Percentiles rank a stretch among this genome's conserved stretches.
Conservation (phyloP, 2,329 filamentous ascomycete genomes). For the Diatrype stigma region DNA sequence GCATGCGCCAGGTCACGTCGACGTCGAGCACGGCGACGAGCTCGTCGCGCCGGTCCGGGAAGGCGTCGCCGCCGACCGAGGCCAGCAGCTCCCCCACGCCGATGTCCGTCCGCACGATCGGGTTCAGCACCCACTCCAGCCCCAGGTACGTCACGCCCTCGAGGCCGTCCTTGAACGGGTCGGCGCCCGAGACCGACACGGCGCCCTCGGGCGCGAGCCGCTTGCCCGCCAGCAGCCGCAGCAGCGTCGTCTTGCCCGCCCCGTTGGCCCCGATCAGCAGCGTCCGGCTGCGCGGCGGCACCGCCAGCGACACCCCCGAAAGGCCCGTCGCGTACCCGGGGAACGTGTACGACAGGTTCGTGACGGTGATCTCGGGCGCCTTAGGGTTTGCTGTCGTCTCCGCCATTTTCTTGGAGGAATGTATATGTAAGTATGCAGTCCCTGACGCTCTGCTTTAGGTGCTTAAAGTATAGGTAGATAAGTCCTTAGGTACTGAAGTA, state of each 20-base stretch:
- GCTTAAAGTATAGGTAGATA: no score
- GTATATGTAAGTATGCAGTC: no score
- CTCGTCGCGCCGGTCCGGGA: constrained; percentile 78
- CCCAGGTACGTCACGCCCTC: constrained; percentile 97
- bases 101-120: constrained; percentile 92
- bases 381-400: constrained; percentile 24
- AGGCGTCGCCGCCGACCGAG: constrained; percentile 82
- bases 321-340: constrained; percentile 80
- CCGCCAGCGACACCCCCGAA: constrained; percentile 64
- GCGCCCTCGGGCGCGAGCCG: constrained; percentile 75
- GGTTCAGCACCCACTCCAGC: constrained; percentile 96
- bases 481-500: no score
- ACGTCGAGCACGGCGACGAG: constrained; percentile 86
- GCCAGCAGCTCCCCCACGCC: constrained; percentile 80
- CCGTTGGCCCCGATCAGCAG: constrained; percentile 95
- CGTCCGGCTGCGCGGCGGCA: constrained; percentile 81
- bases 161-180: constrained; percentile 86
- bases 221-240: constrained; percentile 92
- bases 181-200: constrained; percentile 75
- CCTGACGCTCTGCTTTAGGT: no score
- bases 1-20: constrained; percentile 90
- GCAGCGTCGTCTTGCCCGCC: constrained; percentile 93
- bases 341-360: constrained; percentile 81
- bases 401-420: background rate
- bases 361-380: constrained; percentile 65